phyloP scores from a whole-genome alignment of 345 rosid genomes.

The Erysimum cheiranthoides region DNA sequence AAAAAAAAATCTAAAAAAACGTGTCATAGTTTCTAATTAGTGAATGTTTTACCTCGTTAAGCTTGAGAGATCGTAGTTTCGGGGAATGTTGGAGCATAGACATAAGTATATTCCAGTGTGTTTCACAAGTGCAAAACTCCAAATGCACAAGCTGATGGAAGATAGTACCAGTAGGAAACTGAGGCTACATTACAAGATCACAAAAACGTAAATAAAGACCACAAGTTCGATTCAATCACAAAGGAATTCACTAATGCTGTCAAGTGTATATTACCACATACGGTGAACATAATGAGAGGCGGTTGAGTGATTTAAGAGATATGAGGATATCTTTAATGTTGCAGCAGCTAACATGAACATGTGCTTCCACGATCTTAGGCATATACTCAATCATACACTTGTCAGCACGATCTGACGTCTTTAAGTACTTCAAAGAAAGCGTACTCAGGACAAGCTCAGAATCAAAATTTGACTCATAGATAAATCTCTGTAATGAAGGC shows the following conservation, averaged over 20 bases:
- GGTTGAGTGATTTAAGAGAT: slow-evolving; percentile 20
- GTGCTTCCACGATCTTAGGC: slow-evolving; percentile 14
- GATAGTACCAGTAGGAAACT: slow-evolving; percentile 21
- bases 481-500: slow-evolving; percentile 3
- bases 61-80: slow-evolving; percentile 24
- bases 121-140: slow-evolving; percentile 25
- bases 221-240: too few species aligned
- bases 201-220: too few species aligned
- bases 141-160: slow-evolving; percentile 29
- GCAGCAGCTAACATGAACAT: neutral
- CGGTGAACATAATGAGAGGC: slow-evolving; percentile 10
- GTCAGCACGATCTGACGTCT: neutral
- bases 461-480: neutral
- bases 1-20: neutral
- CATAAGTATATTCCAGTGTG: slow-evolving; percentile 28
- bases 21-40: neutral
- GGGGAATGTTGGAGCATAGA: slow-evolving; percentile 32
- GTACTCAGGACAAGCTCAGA: neutral
- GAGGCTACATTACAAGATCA: neutral
- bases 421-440: neutral
- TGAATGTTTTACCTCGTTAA: slow-evolving; percentile 2
- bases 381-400: slow-evolving; percentile 1
- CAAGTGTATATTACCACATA: neutral
- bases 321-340: slow-evolving; percentile 2
- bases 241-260: neutral